Evolutionary conservation across 106 monocot species (phyloP), one percentile per base, ranked within the genome.

Genomic region (Alisma plantagoaquatica): DNA sequence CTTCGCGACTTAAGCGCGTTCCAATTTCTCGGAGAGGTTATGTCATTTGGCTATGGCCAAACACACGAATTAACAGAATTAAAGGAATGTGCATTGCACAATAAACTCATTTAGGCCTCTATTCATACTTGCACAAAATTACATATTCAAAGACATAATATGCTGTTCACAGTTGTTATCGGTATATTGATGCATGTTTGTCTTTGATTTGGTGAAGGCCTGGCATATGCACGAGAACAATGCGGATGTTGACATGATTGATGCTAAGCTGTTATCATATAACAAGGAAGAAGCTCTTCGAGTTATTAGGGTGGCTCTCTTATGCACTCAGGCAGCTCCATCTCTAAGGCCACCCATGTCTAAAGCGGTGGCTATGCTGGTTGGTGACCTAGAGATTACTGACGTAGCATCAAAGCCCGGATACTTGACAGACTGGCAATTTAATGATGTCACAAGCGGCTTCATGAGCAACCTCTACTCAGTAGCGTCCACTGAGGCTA

Each of bases 301-400:
- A 2, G 12, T 43, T 6, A 75, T 93, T 26, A 68, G 74, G 4
- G 64, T 93, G 30, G 71, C 87, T 31, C 67, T 93, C 18, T 73
- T 93, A 7, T 93, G 93, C 77, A 93, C 80, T 2, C 93, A 93
- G 27, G 70, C 83, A 32, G 76, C 87, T 16, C 83, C 83, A 0
- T 24, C 27, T 54, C 68, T 74, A 26, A 70, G 93, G 12, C 93
- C 87, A 2, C 57, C 76, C 1, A 93, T 93, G 93, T 93, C 93
- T 10, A 60, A 77, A 27, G 83, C 73, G 42, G 87, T 93, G 29
- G 73, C 77, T n/a, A 93, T 87, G 87, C 64, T 93, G 20, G 16
- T 70, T 3, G 87, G 93, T 14, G 93, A 93, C 41, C 33, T 62
- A 0, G 93, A 83, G 51, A 53, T 83, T 21, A 32, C 43, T 1